phyloP scores from a whole-genome alignment of 805 yeast species.

The Lipomyces sp. region DNA sequence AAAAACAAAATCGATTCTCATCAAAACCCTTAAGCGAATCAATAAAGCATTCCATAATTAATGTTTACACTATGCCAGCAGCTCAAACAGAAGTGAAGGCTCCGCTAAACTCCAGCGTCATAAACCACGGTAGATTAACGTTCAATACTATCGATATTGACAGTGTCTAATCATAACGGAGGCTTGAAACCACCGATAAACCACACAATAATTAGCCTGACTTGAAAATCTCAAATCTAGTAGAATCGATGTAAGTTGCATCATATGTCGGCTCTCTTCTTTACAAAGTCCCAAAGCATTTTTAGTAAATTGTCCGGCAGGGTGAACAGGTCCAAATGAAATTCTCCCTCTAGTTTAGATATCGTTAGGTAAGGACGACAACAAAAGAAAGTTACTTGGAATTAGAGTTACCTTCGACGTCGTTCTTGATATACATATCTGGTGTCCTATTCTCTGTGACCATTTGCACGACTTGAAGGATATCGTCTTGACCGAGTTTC shows the following conservation, averaged over 20 bases:
- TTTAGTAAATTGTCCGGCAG: slow-evolving; percentile 88
- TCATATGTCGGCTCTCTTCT: slow-evolving; percentile 42
- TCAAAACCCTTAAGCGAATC: slow-evolving; percentile 1
- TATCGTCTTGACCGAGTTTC: slow-evolving; percentile 86
- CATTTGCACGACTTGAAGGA: slow-evolving; percentile 95
- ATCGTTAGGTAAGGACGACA: not conserved
- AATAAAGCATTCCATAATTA: not conserved
- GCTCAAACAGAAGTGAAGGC: not conserved
- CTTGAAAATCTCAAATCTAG: not conserved
- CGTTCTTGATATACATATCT: slow-evolving; percentile 94
- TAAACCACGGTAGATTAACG: not conserved
- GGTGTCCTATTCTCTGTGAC: slow-evolving; percentile 93
- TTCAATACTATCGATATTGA: not conserved
- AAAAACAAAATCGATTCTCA: not conserved
- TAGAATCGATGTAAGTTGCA: not conserved
- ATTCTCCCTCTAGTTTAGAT: slow-evolving; percentile 72
- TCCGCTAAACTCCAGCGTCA: not conserved
- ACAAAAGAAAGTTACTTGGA: not conserved
- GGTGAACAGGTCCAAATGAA: slow-evolving; percentile 92
- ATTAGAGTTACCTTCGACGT: slow-evolving; percentile 62
- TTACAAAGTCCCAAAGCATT: slow-evolving; percentile 93
- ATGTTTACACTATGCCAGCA: not conserved
- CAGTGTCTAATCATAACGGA: not conserved
- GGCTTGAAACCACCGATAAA: not conserved
- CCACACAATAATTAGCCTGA: not conserved